Conservation (phyloP, 2,329 filamentous ascomycete genomes). For the Coleophoma cylindrospora region DNA sequence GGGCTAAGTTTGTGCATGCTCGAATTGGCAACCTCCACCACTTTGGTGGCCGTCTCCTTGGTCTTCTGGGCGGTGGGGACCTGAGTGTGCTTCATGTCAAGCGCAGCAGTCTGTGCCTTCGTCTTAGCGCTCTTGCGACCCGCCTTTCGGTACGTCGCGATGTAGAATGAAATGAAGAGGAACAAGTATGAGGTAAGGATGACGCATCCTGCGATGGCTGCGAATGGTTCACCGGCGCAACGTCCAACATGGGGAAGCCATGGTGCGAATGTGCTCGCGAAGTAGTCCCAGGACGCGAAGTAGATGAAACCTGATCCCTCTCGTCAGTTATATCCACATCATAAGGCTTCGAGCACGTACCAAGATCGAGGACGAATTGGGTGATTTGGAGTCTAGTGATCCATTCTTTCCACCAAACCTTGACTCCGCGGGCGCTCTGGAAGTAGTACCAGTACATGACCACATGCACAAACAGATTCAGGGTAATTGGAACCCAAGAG, state of each 20-base stretch:
- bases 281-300: constrained; percentile 21
- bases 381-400: constrained; percentile 23
- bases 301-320: constrained; percentile 21
- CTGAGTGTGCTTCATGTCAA: constrained; percentile 10
- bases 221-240: constrained; percentile 20
- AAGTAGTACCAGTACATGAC: constrained; percentile 28
- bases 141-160: constrained; percentile 20
- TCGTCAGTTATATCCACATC: background rate
- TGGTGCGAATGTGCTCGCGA: constrained; percentile 14
- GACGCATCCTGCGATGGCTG: constrained; percentile 16
- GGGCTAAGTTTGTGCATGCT: constrained; percentile 10
- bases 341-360: background rate
- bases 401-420: constrained; percentile 23
- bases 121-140: constrained; percentile 33
- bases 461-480: constrained; percentile 23
- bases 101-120: constrained; percentile 16
- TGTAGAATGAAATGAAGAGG: constrained; percentile 23
- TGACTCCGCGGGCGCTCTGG: constrained; percentile 21
- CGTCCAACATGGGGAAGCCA: constrained; percentile 17
- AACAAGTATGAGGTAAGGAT: constrained; percentile 21
- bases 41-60: constrained; percentile 5
- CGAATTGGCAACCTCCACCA: constrained; percentile 5
- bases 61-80: constrained; percentile 10
- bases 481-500: constrained; percentile 23
- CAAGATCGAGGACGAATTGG: constrained; percentile 23